Base-by-base conservation (phyloP, 139 green algal genomes). In the Trebouxia sp. region DNA sequence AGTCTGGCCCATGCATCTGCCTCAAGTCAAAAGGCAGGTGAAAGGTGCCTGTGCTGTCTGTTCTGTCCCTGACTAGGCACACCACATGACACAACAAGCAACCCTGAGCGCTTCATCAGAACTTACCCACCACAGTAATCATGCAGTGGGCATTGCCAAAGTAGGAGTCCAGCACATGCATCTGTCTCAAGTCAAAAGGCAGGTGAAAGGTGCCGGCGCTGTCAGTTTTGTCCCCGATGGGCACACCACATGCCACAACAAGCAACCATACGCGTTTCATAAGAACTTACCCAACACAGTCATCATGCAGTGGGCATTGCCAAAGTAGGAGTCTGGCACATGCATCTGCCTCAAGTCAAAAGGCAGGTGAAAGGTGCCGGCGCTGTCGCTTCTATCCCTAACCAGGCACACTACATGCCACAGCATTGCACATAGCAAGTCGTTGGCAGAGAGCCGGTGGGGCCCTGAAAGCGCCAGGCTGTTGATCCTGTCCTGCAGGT, bases 1-100 rank as follows among this genome's bases (percentile, higher is more conserved):
- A 38, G 39, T 77, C 69, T 24, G 69, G 69, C 7, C n/a, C 69
- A 56, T 77, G 69, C 69, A 77, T 77, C 41, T 77, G 69, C 5
- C 69, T 20, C 69, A 77, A 22, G 22, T 77, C 42, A 0, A 77
- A 17, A 38, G 42, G 41, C 69, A 77, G 42, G 69, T 55, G 37
- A 32, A 77, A 77, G 2, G 9, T 58, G 69, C 69, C 42, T 5
- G 69, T 51, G 22, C 39, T n/a, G n/a, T n/a, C n/a, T n/a, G n/a
- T n/a, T n/a, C n/a, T n/a, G n/a, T n/a, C n/a, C n/a, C n/a, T n/a
- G n/a, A n/a, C n/a, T n/a, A n/a, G n/a, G n/a, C n/a, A n/a, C n/a
- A n/a, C n/a, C n/a, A n/a, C n/a, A n/a, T n/a, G n/a, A n/a, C n/a
- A n/a, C n/a, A n/a, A n/a, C n/a, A n/a, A n/a, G n/a, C n/a, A n/a